Conservation (phyloP, 2,329 filamentous ascomycete species). For the Xylaria sp. region DNA sequence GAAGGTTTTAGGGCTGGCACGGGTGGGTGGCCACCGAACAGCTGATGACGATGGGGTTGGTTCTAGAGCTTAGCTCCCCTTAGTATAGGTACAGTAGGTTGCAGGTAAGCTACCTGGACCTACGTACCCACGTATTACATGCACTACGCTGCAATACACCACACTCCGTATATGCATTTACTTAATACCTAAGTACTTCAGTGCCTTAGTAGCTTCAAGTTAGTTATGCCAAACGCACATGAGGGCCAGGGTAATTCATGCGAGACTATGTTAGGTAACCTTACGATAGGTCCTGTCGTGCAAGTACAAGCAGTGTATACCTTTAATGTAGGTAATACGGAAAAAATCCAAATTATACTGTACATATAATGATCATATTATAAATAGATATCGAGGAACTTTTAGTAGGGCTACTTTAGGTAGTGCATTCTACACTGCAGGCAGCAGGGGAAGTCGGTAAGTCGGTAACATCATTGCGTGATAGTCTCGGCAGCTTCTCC, state of each 20-base stretch:
- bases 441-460: neutral
- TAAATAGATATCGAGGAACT: neutral
- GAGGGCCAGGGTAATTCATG: constrained; percentile 10
- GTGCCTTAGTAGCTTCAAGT: no score
- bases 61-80: constrained; percentile 5
- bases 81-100: neutral
- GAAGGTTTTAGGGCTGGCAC: constrained; percentile 10
- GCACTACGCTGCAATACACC: no score
- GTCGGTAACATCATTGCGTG: neutral
- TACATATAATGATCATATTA: neutral
- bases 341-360: neutral
- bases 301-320: neutral
- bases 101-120: no score
- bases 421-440: neutral
- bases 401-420: neutral
- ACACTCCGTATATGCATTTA: neutral
- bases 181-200: no score
- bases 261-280: neutral
- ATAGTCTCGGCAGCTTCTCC: neutral
- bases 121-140: no score
- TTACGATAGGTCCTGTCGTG: neutral
- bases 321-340: constrained; percentile 2
- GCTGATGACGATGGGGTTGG: constrained; percentile 9
- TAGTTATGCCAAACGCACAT: constrained; percentile 7
- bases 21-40: constrained; percentile 4